phyloP scores from a whole-genome alignment of 371 early-diverging fungal genomes.

The Rhizopus delemar region DNA sequence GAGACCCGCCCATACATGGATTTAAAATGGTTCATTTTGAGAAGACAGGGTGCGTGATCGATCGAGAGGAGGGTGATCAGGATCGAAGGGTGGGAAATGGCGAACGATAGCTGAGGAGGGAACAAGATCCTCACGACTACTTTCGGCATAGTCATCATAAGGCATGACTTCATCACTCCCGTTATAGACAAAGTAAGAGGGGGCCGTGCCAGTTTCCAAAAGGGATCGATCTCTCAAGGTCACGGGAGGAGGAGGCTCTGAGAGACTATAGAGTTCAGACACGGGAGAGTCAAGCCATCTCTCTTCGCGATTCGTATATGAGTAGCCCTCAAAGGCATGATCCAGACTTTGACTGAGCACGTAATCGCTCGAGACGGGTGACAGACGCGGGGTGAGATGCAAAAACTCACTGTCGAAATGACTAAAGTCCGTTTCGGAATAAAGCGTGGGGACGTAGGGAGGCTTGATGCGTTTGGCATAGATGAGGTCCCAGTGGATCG shows the following conservation, averaged over 20 bases:
- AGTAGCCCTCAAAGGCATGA: conserved; percentile 58
- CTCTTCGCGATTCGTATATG: conserved; percentile 42
- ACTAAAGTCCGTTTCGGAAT: conserved; percentile 56
- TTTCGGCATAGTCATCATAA: conserved; percentile 22
- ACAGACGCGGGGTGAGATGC: conserved; percentile 48
- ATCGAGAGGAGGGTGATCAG: conserved; percentile 7
- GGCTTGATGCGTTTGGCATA: conserved; percentile 58
- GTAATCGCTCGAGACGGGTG: conserved; percentile 43
- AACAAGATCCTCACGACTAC: conserved; percentile 18
- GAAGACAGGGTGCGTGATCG: conserved; percentile 5
- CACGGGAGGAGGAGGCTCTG: conserved; percentile 16
- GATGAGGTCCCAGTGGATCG: conserved; percentile 70
- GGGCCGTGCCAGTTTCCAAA: background rate
- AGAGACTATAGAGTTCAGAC: conserved; percentile 21
- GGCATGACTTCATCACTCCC: conserved; percentile 21
- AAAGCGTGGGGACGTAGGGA: conserved; percentile 54
- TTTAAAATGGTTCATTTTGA: background rate
- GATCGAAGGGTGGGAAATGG: background rate
- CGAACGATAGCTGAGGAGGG: conserved; percentile 16
- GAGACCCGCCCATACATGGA: background rate
- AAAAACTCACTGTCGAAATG: conserved; percentile 69
- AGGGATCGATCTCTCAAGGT: conserved; percentile 14
- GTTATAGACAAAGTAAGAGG: conserved; percentile 16
- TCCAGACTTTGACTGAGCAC: conserved; percentile 52
- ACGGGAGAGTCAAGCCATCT: conserved; percentile 15